Conservation (phyloP, 208 protist species). For the Tetramitus jugosus region DNA sequence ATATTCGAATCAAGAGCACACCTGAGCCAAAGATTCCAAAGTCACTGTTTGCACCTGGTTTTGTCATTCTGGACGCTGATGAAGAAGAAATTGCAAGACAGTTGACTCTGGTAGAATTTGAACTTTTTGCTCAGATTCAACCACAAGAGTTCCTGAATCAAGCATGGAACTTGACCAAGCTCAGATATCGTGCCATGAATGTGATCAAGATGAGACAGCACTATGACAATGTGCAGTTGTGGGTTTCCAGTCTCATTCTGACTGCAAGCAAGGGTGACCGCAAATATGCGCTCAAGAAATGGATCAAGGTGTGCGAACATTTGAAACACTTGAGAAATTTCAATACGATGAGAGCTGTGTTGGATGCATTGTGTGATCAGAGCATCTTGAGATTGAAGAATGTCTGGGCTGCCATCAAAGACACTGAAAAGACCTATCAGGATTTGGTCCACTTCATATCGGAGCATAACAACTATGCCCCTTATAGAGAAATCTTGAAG, state of each 20-base stretch:
- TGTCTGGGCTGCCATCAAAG: slow-evolving; percentile 15
- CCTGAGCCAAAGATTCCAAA: no score
- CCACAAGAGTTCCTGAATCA: slow-evolving; percentile 31
- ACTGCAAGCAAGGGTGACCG: neutral
- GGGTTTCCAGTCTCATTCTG: slow-evolving; percentile 13
- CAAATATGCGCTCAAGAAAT: neutral
- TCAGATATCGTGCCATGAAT: slow-evolving; percentile 9
- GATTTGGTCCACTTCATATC: neutral
- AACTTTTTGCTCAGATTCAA: neutral
- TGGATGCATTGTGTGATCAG: slow-evolving; percentile 16
- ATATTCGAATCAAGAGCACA: no score
- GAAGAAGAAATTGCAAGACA: slow-evolving; percentile 24
- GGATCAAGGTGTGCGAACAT: slow-evolving; percentile 9
- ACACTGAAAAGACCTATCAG: neutral
- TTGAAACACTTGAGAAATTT: slow-evolving; percentile 30
- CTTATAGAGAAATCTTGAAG: neutral
- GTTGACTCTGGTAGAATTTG: slow-evolving; percentile 13
- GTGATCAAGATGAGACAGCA: slow-evolving; percentile 16
- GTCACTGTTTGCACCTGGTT: neutral
- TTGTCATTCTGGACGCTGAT: neutral
- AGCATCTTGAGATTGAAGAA: slow-evolving; percentile 32
- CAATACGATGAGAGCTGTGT: slow-evolving; percentile 24
- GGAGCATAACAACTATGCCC: neutral
- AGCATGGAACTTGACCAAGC: slow-evolving; percentile 21
- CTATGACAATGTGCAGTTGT: neutral